Evolutionary conservation across 768 basidiomycete species (phyloP), one percentile per base, ranked within the genome.

Genomic region (Pleurotus citrinopileatus): DNA sequence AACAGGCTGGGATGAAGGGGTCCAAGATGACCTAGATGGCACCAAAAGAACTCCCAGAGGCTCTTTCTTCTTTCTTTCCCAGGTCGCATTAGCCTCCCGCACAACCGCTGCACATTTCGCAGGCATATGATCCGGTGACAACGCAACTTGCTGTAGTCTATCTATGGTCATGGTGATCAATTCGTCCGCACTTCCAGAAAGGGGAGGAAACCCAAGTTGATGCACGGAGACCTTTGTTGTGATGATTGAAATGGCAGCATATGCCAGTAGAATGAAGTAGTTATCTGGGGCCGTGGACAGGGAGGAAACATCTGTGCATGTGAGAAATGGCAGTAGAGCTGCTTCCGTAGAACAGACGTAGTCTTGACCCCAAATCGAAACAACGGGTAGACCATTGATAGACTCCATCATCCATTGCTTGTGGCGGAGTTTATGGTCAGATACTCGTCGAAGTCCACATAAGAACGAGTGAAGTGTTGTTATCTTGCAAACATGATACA

Each of bases 221-320:
- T 67, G 55, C 22, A 75, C 63, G 42, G 63, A 68, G 61, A 76
- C 75, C 59, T 78, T 79, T 37, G 70, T 67, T 9, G 73, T 63
- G 46, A 78, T 68, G 45, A 79, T 55, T 44, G 69, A 76, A 1
- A 74, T 67, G 4, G 77, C 72, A 37, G 77, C 73, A 48, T 78
- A 74, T 0, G 69, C 63, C 46, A 58, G 45, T 23, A 54, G 51
- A 42, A 53, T 42, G 43, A 71, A 77, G 25, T 75, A 52, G 36
- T 61, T 60, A 56, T 76, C 76, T 1, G 74, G 74, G 3, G 75
- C 73, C 1, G 74, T 60, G 53, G 69, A 70, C 57, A 76, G 62
- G 19, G 73, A 58, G 1, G 58, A 56, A n/a, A 64, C 59, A 42
- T 76, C 73, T 38, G 60, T 57, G 23, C 64, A 59, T 20, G 70